A percentile compares a stretch with the other conserved stretches of the same genome.
These are phyloP conservation scores for Vitis hybrid DNA, from an alignment of 177 flowering plant species.

Conservation along the genomic window DNA sequence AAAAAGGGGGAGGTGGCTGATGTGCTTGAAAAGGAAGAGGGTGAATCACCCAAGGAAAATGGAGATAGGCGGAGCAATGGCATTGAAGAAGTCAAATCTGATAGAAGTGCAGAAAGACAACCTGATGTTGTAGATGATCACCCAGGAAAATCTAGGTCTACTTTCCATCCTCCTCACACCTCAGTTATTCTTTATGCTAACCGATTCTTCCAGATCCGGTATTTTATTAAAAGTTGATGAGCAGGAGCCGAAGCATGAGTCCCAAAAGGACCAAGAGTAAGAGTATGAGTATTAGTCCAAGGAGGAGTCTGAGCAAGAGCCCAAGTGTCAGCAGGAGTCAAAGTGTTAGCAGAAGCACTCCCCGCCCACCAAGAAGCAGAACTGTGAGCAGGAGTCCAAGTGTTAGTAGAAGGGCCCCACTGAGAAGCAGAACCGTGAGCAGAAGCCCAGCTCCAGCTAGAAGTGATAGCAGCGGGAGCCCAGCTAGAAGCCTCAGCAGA, in stretches of 20 bases:
- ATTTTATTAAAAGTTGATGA: slow-evolving; percentile 49
- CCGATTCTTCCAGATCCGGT: slow-evolving; percentile 42
- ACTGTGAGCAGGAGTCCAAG: neutral
- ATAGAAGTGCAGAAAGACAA: slow-evolving; percentile 49
- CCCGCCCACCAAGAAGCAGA: slow-evolving; percentile 20
- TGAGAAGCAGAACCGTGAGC: slow-evolving; percentile 23
- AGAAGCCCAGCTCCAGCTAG: slow-evolving; percentile 32
- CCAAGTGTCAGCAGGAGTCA: slow-evolving; percentile 60
- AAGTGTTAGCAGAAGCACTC: slow-evolving; percentile 39
- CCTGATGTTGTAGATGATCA: slow-evolving; percentile 75
- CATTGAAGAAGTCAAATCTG: slow-evolving; percentile 35
- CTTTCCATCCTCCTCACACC: slow-evolving; percentile 38
- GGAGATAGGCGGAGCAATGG: slow-evolving; percentile 64
- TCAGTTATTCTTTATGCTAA: slow-evolving; percentile 41
- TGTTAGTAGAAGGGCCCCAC: neutral
- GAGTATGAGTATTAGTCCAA: slow-evolving; percentile 89
- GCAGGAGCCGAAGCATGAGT: slow-evolving; percentile 85
- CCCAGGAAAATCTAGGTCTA: slow-evolving; percentile 74
- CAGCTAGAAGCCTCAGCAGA: slow-evolving; percentile 44
- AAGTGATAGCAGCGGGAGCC: slow-evolving; percentile 20
- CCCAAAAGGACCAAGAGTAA: slow-evolving; percentile 71
- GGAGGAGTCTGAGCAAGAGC: slow-evolving; percentile 67
- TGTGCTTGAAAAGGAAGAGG: slow-evolving; percentile 34
- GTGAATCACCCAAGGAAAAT: slow-evolving; percentile 55
- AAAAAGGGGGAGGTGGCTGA: slow-evolving; percentile 32